These are phyloP conservation scores for Umbilicus rupestris DNA, from an alignment of 164 flowering plant species.

Conservation along the genomic window DNA sequence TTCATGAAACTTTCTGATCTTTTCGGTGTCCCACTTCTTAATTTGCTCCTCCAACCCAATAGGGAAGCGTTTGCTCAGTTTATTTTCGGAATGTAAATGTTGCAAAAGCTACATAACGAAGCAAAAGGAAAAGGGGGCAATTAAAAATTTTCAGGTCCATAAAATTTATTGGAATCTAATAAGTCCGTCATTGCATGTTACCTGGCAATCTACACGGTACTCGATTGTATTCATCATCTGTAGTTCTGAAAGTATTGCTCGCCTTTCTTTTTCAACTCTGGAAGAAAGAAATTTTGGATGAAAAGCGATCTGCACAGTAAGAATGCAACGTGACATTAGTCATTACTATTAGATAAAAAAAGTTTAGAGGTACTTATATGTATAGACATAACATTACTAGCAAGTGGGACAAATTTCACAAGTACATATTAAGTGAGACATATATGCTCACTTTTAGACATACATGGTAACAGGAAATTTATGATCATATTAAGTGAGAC, in stretches of 20 bases:
- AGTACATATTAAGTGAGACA: too few relatives aligned
- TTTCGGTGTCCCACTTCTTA: constrained; percentile 97
- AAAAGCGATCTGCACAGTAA: constrained; percentile 70
- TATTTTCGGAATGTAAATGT: constrained; percentile 97
- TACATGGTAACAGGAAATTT: too few relatives aligned
- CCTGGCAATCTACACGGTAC: constrained; percentile 99
- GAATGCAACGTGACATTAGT: neutral
- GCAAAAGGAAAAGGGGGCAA: neutral
- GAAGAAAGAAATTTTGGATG: constrained; percentile 89
- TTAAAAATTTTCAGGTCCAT: neutral
- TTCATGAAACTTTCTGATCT: constrained; percentile 91
- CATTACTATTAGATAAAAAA: neutral
- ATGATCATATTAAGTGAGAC: too few relatives aligned
- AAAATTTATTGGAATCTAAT: neutral
- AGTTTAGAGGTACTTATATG: neutral
- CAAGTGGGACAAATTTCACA: too few relatives aligned
- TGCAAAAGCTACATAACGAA: constrained; percentile 58
- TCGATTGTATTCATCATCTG: constrained; percentile 99
- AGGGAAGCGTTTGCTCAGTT: constrained; percentile 91
- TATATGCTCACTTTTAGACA: too few relatives aligned
- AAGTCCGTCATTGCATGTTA: constrained; percentile 8
- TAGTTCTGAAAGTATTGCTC: constrained; percentile 95
- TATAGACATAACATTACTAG: neutral
- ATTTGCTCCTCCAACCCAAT: constrained; percentile 99
- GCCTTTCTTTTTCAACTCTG: constrained; percentile 92